Evolutionary conservation across 768 basidiomycete genomes (phyloP).

Genomic region (Grammothele lineata): DNA sequence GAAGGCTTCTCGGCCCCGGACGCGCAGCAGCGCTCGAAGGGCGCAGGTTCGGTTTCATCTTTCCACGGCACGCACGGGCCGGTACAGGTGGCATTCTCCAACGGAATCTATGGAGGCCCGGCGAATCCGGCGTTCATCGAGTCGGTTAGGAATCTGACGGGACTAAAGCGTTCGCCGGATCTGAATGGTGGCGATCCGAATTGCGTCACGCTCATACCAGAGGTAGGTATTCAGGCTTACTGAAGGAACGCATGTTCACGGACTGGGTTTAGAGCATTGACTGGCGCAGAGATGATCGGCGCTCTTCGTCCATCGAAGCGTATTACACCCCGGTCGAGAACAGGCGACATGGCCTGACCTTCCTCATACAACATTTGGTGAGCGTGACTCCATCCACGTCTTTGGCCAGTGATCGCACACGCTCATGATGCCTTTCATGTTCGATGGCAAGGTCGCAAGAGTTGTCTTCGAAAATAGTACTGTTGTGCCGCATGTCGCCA

Average conservation of each 20-base stretch:
- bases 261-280: conserved; percentile 36
- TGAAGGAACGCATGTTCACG: no score
- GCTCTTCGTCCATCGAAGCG: conserved; percentile 50
- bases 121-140: conserved; percentile 39
- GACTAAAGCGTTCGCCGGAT: conserved; percentile 44
- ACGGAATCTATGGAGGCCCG: conserved; percentile 42
- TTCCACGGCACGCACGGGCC: conserved; percentile 54
- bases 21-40: conserved; percentile 39
- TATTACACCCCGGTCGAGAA: conserved; percentile 52
- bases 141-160: conserved; percentile 43
- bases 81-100: conserved; percentile 49
- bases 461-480: conserved; percentile 31
- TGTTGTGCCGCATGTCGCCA: conserved; percentile 38
- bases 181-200: conserved; percentile 54
- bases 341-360: conserved; percentile 44
- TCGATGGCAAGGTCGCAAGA: conserved; percentile 36
- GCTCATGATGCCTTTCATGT: no score
- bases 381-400: no score
- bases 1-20: conserved; percentile 47
- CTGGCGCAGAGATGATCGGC: conserved; percentile 31
- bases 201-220: conserved; percentile 51
- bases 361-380: conserved; percentile 30
- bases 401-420: no score
- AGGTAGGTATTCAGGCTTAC: no score
- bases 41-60: conserved; percentile 35